These are phyloP conservation scores for Sugiyamaella floridensis DNA, from an alignment of 805 yeast species.

Conservation along the genomic window DNA sequence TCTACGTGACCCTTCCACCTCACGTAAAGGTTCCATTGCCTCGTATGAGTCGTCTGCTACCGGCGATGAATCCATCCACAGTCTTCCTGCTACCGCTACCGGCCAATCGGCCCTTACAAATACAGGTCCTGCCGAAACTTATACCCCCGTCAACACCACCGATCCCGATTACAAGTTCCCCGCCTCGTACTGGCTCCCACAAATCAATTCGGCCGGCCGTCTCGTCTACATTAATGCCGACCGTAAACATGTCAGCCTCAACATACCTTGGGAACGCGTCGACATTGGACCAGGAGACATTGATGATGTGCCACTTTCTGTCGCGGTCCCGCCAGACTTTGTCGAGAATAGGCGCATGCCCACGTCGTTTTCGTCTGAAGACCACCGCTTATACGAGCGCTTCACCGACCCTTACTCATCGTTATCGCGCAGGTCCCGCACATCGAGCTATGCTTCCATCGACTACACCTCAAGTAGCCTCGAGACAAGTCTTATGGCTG, in stretches of 20 bases:
- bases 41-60: constrained; percentile 15
- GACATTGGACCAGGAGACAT: constrained; percentile 1
- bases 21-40: constrained; percentile 18
- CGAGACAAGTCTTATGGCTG: constrained; percentile 5
- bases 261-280: constrained; percentile 20
- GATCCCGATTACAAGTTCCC: constrained; percentile 7
- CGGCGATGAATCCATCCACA: constrained; percentile 13
- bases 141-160: constrained; percentile 9
- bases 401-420: constrained; percentile 1
- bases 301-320: constrained; percentile 7
- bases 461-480: constrained; percentile 5
- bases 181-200: constrained; percentile 32
- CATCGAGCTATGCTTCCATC: not conserved
- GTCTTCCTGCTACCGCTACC: not conserved
- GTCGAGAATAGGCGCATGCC: constrained; percentile 1
- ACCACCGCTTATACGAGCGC: constrained; percentile 4
- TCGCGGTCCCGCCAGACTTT: constrained; percentile 9
- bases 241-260: constrained; percentile 11
- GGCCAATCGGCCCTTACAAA: not conserved
- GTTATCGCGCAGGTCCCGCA: not conserved
- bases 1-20: not conserved
- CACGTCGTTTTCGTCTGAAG: constrained; percentile 2
- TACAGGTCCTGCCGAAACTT: not conserved
- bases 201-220: constrained; percentile 20
- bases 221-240: constrained; percentile 18